phyloP scores from a whole-genome alignment of 805 yeast genomes.

The Metschnikowia orientalis region DNA sequence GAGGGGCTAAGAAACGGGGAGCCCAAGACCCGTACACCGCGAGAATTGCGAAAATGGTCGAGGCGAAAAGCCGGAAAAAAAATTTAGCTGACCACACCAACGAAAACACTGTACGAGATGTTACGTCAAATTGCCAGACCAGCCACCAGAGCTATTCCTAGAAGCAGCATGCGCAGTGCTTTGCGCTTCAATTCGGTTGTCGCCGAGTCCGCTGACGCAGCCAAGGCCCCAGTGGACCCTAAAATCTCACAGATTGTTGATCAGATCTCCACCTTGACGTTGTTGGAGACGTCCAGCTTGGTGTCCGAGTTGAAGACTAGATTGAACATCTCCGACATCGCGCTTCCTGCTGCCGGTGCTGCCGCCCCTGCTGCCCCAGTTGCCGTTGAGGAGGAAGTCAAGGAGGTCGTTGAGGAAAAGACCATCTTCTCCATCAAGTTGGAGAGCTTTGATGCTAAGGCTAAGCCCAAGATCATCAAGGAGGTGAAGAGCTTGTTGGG shows the following conservation, averaged over 20 bases:
- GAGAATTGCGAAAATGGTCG: constrained; percentile 6
- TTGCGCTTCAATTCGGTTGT: constrained; percentile 49
- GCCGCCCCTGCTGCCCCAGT: constrained; percentile 60
- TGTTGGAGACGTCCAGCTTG: constrained; percentile 86
- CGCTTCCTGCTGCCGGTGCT: constrained; percentile 60
- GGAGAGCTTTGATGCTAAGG: constrained; percentile 89
- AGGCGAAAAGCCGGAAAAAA: constrained; percentile 9
- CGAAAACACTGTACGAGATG: too few species aligned
- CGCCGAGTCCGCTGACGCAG: constrained; percentile 28
- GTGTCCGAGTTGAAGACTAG: constrained; percentile 74
- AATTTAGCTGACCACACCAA: constrained; percentile 6
- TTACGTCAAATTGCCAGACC: constrained; percentile 40
- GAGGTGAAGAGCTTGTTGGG: constrained; percentile 92
- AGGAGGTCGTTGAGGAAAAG: constrained; percentile 83
- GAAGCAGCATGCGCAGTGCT: constrained; percentile 21
- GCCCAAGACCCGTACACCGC: constrained; percentile 3
- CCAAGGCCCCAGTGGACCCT: constrained; percentile 65
- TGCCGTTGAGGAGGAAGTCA: constrained; percentile 67
- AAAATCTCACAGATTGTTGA: constrained; percentile 85
- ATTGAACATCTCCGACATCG: constrained; percentile 90
- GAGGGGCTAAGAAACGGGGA: background rate
- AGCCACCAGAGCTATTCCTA: constrained; percentile 29
- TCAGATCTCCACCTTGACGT: constrained; percentile 83
- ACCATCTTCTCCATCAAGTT: constrained; percentile 88
- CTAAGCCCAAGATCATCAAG: constrained; percentile 96